These are phyloP conservation scores for Aspergillus haitiensis DNA, from an alignment of 495 filamentous ascomycete genomes.

Conservation along the genomic window DNA sequence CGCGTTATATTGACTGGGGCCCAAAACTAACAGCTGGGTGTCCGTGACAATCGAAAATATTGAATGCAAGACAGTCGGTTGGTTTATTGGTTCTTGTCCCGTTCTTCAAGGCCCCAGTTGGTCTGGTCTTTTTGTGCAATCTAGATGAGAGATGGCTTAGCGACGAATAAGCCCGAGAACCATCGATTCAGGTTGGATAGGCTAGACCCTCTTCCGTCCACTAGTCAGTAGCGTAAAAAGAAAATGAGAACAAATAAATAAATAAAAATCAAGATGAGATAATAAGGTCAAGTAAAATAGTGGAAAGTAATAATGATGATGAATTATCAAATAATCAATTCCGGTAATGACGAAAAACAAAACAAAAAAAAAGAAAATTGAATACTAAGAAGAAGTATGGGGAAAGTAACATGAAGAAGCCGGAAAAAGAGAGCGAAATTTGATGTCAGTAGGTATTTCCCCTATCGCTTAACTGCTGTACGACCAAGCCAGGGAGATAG, in stretches of 20 bases:
- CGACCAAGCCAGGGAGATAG: background rate
- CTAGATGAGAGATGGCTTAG: conserved; percentile 18
- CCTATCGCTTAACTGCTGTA: background rate
- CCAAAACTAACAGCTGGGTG: conserved; percentile 6
- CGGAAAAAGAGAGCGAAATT: conserved; percentile 19
- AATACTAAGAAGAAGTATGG: background rate
- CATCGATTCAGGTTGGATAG: conserved; percentile 5
- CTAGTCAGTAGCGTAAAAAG: conserved; percentile 14
- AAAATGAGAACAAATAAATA: background rate
- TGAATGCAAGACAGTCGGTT: background rate
- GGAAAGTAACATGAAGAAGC: background rate
- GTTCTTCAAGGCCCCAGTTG: conserved; percentile 19
- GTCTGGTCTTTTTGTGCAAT: conserved; percentile 4
- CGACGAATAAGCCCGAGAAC: conserved; percentile 13
- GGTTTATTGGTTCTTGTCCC: conserved; percentile 15
- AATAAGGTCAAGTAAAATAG: background rate
- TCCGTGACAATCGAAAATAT: background rate
- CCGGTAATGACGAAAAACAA: background rate
- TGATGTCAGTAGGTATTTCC: background rate
- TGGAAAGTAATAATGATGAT: background rate
- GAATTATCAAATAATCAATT: background rate
- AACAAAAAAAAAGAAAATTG: background rate
- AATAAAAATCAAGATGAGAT: conserved; percentile 1
- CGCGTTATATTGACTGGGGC: conserved; percentile 18
- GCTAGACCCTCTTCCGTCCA: conserved; percentile 13